These are phyloP conservation scores for Phytophthora melonis DNA, from an alignment of 352 stramenopile genomes.

Conservation along the genomic window DNA sequence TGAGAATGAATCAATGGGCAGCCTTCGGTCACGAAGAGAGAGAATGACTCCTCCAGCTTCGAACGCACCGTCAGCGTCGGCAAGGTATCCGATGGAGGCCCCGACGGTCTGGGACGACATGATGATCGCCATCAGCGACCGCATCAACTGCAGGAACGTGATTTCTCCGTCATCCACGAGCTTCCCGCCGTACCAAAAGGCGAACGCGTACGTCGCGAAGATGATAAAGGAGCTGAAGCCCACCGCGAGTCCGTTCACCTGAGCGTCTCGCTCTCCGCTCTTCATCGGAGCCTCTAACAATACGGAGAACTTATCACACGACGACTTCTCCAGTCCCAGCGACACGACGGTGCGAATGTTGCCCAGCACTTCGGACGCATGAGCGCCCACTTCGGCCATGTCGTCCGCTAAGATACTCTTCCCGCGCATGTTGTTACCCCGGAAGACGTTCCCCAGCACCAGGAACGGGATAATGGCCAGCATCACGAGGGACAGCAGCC, in stretches of 20 bases:
- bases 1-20: conserved; percentile 41
- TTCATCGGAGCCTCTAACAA: conserved; percentile 27
- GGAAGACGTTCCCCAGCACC: conserved; percentile 45
- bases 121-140: conserved; percentile 59
- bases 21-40: conserved; percentile 17
- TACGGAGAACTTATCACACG: conserved; percentile 24
- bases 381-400: conserved; percentile 36
- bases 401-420: conserved; percentile 26
- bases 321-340: conserved; percentile 41
- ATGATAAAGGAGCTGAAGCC: conserved; percentile 74
- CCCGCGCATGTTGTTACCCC: conserved; percentile 37
- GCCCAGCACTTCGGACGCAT: conserved; percentile 47
- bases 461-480: conserved; percentile 66
- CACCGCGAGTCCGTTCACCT: conserved; percentile 51
- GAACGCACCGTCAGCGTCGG: conserved; percentile 36
- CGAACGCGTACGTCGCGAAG: conserved; percentile 52
- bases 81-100: conserved; percentile 32
- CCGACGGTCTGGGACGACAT: conserved; percentile 48
- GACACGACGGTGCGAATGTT: conserved; percentile 57
- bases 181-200: conserved; percentile 67
- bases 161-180: conserved; percentile 50
- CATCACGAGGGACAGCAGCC: conserved; percentile 72
- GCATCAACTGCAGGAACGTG: conserved; percentile 51
- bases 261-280: conserved; percentile 32
- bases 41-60: conserved; percentile 29